Base-by-base conservation (phyloP, 495 filamentous ascomycete genomes). In the Podospora pseudoanserina region DNA sequence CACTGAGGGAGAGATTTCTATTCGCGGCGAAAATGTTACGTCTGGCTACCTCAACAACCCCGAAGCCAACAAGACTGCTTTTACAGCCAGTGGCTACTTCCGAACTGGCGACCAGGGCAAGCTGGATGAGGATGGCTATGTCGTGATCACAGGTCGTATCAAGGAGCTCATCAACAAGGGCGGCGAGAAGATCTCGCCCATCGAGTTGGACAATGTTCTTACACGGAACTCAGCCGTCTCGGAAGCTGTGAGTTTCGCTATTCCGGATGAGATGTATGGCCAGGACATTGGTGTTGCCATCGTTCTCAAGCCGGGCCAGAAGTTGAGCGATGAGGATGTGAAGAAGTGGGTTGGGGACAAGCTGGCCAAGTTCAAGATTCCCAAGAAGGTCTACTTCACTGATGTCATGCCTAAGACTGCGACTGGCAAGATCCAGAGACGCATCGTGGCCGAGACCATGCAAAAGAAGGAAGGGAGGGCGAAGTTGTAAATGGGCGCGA, bases 161-260 rank as follows among this genome's bases (percentile, higher is more conserved):
- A 94, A 94, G 83, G 91, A 94, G 76, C 81, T 94, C 27, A 93
- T 94, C 77, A 92, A 93, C 77, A 91, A 91, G 76, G 91, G 89
- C 44, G 91, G 91, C 11, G 91, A 94, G 76, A 93, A 93, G 78
- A 92, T 94, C 70, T 88, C 86, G 62, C 92, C 92, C 2, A 91
- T 94, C 61, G 92, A 96, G 78, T 77, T 96, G 20, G 92, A 96
- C 73, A 94, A 96, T 65, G 86, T 89, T 4, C 74, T 94, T 2
- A 81, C 89, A 7, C 81, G 87, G 53, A 86, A 94, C 73, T 86
- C 88, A 20, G 83, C 85, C 30, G 87, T 94, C 1, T 79, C 82
- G 2, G 92, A 96, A 78, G 92, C 91, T 5, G 91, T 94, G 0
- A 89, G 87, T 77, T 94, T 96, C 74, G 91, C 92, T 5, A 83